Evolutionary conservation across 2,329 filamentous ascomycete genomes (phyloP), one percentile per base, ranked within the genome.

Genomic region (Fusarium sp.): DNA sequence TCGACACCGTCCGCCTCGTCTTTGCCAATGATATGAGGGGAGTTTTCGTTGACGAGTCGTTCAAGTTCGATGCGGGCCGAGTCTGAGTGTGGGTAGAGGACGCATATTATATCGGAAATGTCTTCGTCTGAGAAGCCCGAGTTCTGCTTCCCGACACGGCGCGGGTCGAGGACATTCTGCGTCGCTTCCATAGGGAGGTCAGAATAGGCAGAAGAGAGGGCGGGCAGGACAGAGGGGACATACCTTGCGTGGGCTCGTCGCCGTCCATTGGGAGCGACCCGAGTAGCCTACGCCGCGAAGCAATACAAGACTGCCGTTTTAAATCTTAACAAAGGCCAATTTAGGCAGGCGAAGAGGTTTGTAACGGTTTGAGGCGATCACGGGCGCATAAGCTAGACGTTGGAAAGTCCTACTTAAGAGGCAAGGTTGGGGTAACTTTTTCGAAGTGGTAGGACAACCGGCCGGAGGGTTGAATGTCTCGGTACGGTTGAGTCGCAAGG

Each of bases 41-140:
- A 83, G 65, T 81, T 79, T 61, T 85, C 80, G 45, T 74, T 65
- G 59, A 84, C 85, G 33, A 88, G 81, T 6, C 80, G 78, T 64
- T 80, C 77, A n/a, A 95, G 89, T 72, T 94, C 92, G 67, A 84
- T 83, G 67, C 91, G 89, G 20, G 95, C 93, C 23, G 87, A 86
- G 38, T 88, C 84, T 4, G 93, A 92, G 69, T 88, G 88, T 12
- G 95, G 94, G 72, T 97, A 90, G 30, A 98, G 86, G 59, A 97
- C 89, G 80, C 94, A 97, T 69, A 97, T 88, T 72, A 97, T 93
- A 80, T 97, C 94, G 65, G 92, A 88, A 50, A 96, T 87, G 77
- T 97, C 94, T 69, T 92, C 87, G 71, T 94, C 91, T 54, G 87
- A 91, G 65, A 97, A 89, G 57, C 92, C 93, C 40, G 93, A 96